A percentile compares a stretch with the other conserved stretches of the same genome.
These are phyloP conservation scores for Mycena vulgaris DNA, from an alignment of 768 basidiomycete genomes.

Conservation along the genomic window DNA sequence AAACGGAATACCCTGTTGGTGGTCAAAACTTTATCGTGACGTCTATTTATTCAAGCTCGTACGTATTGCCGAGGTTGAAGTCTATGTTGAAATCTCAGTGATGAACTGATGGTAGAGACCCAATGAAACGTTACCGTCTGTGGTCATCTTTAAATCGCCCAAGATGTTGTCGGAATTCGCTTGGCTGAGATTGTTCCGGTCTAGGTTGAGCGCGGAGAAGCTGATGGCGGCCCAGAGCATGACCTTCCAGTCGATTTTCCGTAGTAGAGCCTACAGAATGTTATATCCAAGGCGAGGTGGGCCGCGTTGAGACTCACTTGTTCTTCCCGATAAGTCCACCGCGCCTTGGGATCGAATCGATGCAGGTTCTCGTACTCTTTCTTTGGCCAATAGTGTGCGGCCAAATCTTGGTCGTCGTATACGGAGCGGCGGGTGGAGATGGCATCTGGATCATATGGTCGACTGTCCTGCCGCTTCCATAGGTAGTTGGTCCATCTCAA, in stretches of 20 bases:
- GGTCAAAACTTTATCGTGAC: background rate
- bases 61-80: slow-evolving; percentile 70
- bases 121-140: slow-evolving; percentile 50
- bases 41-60: background rate
- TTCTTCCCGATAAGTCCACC: slow-evolving; percentile 76
- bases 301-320: slow-evolving; percentile 45
- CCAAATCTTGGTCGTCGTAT: slow-evolving; percentile 65
- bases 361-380: slow-evolving; percentile 68
- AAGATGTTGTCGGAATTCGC: slow-evolving; percentile 74
- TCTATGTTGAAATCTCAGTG: slow-evolving; percentile 51
- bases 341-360: slow-evolving; percentile 68
- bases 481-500: slow-evolving; percentile 54
- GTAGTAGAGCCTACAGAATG: slow-evolving; percentile 56
- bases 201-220: slow-evolving; percentile 71
- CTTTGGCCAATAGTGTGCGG: slow-evolving; percentile 65
- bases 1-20: slow-evolving; percentile 57
- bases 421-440: slow-evolving; percentile 67
- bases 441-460: slow-evolving; percentile 51
- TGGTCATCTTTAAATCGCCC: slow-evolving; percentile 68
- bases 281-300: background rate
- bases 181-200: slow-evolving; percentile 68
- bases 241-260: slow-evolving; percentile 75
- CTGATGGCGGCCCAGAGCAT: slow-evolving; percentile 70
- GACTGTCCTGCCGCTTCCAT: slow-evolving; percentile 45
- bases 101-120: background rate